These are phyloP conservation scores for Eleusine indica DNA, from an alignment of 176 grass and related monocot species.

Conservation along the genomic window DNA sequence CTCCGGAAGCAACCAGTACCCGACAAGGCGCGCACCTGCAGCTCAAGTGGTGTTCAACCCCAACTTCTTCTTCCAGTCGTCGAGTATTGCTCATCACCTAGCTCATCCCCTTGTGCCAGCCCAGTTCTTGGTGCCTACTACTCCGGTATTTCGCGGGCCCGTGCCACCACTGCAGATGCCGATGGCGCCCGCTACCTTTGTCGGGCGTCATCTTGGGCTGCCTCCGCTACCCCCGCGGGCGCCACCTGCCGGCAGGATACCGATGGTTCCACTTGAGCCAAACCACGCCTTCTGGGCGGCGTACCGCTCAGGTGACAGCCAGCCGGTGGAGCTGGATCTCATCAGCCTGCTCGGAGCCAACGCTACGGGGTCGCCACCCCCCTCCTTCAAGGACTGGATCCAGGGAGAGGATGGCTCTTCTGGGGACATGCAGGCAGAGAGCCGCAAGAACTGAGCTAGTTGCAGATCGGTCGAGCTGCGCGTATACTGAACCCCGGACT, in stretches of 20 bases:
- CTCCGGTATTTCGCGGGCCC: background rate
- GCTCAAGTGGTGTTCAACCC: background rate
- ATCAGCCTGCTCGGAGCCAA: background rate
- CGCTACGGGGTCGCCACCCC: background rate
- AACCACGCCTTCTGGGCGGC: conserved; percentile 9
- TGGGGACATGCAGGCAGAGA: background rate
- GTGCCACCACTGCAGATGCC: background rate
- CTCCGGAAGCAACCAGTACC: background rate
- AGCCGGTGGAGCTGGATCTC: background rate
- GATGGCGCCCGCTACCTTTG: background rate
- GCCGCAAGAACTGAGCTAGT: background rate
- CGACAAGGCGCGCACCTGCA: background rate
- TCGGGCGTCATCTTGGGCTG: background rate
- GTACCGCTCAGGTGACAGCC: background rate
- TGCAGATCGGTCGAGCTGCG: background rate
- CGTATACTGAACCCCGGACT: background rate
- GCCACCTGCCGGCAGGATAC: background rate
- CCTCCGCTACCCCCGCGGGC: background rate
- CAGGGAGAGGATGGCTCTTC: background rate
- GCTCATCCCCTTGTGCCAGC: background rate
- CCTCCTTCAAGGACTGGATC: background rate
- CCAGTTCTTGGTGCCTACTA: background rate
- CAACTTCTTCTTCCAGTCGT: background rate
- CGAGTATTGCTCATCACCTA: background rate
- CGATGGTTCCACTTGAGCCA: background rate